Evolutionary conservation across 2,329 filamentous ascomycete genomes (phyloP), one percentile per base, ranked within the genome.

Genomic region (Fusarium nygamai): DNA sequence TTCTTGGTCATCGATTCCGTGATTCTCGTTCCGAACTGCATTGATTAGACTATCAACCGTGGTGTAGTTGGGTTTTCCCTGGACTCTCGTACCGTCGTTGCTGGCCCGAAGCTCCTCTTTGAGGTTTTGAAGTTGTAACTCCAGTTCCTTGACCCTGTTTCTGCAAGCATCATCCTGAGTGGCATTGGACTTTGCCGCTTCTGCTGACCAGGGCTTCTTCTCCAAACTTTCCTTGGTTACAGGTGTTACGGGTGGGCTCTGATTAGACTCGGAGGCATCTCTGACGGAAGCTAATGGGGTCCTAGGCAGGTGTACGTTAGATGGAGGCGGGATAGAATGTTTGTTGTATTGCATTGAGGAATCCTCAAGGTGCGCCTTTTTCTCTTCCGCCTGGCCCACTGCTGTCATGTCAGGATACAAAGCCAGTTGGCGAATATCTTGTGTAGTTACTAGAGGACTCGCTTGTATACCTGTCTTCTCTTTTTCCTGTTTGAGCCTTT

Each of bases 41-140:
- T 16, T 12, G 22, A 67, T 31, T 34, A 74, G n/a, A 5, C 13
- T 48, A 33, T 70, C 70, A 27, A 44, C 48, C 17, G 66, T 71
- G 16, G 5, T 31, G 36, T 38, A 73, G 22, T 67, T 67, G 14
- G 41, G 38, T 14, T 39, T 31, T 19, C 46, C 31, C 19, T 48
- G 17, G 13, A 22, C 11, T 20, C 41, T 46, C 6, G 43, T 39
- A 24, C 31, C 20, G 19, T 43, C 41, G 14, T 47, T 50, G 16
- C 33, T 22, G 43, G 14, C 29, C 14, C 24, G 29, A 22, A 34
- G 17, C n/a, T 41, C 33, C 19, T 22, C 44, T 33, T 31, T 57
- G 17, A 51, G 39, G 19, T 29, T 20, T 16, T n/a, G 13, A 16
- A 53, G n/a, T 22, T 36, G 31, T 8, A 36, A 27, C 31, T 53